phyloP scores from a whole-genome alignment of 2,329 filamentous ascomycete genomes.

The Cladophialophora carrionii region DNA sequence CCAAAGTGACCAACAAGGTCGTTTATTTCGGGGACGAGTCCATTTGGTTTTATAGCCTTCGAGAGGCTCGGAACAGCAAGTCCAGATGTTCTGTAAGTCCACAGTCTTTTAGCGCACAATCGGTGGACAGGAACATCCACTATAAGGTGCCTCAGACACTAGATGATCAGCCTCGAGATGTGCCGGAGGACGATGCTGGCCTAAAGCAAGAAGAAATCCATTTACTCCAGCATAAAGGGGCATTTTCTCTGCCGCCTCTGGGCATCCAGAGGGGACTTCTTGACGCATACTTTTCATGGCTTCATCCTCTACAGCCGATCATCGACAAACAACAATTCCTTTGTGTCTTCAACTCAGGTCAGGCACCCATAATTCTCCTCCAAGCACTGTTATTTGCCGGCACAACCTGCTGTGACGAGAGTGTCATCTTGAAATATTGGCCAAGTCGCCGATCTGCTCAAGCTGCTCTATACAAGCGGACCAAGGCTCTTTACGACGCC shows the following conservation, averaged over 20 bases:
- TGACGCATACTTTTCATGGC: slow-evolving; percentile 92
- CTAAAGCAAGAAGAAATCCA: slow-evolving; percentile 93
- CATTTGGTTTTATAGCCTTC: slow-evolving; percentile 26
- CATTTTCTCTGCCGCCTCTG: slow-evolving; percentile 84
- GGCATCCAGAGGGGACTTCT: slow-evolving; percentile 89
- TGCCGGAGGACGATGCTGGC: slow-evolving; percentile 51
- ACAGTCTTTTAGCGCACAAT: slow-evolving; percentile 22
- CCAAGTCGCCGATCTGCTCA: slow-evolving; percentile 72
- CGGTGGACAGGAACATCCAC: slow-evolving; percentile 23
- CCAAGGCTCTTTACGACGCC: slow-evolving; percentile 36
- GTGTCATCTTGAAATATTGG: slow-evolving; percentile 54
- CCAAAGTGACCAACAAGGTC: slow-evolving; percentile 19
- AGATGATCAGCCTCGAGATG: slow-evolving; percentile 19
- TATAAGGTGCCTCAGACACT: slow-evolving; percentile 22
- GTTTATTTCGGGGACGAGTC: slow-evolving; percentile 26
- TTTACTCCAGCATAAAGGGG: slow-evolving; percentile 86
- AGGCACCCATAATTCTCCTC: slow-evolving; percentile 83
- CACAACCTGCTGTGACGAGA: slow-evolving; percentile 89
- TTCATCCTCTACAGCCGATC: slow-evolving; percentile 89
- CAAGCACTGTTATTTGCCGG: slow-evolving; percentile 91
- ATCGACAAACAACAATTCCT: slow-evolving; percentile 92
- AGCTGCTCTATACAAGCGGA: slow-evolving; percentile 65
- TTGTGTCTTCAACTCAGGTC: slow-evolving; percentile 82
- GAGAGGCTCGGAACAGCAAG: slow-evolving; percentile 25
- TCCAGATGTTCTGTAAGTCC: slow-evolving; percentile 22